Evolutionary conservation across 192 early-diverging fungal species (phyloP).

Genomic region (Gamsiella multidivaricata): DNA sequence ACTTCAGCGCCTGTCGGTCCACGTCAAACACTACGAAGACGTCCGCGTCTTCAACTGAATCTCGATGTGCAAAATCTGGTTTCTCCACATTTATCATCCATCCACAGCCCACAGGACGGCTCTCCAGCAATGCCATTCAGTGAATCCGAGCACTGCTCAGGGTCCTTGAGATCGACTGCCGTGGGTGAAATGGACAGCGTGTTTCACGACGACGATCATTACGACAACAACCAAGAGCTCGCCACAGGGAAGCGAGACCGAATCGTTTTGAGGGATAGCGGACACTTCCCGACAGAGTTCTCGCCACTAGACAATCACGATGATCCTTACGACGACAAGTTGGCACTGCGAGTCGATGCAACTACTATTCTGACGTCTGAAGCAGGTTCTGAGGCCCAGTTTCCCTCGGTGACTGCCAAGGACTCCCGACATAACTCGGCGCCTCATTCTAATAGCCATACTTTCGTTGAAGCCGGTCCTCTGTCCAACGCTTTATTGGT

Average conservation of each 20-base stretch:
- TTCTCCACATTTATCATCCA: no score
- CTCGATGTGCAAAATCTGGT: no score
- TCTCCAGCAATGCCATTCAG: not conserved
- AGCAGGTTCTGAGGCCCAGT: no score
- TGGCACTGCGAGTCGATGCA: no score
- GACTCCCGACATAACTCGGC: not conserved
- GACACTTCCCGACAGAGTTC: conserved; percentile 17
- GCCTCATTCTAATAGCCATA: not conserved
- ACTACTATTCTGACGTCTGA: no score
- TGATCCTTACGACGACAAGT: no score
- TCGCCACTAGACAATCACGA: not conserved
- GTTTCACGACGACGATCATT: no score
- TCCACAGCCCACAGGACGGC: not conserved
- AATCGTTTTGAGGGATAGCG: conserved; percentile 6
- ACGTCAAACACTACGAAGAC: conserved; percentile 3
- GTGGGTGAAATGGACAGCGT: no score
- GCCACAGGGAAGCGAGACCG: not conserved
- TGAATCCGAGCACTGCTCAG: not conserved
- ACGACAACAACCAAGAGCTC: not conserved
- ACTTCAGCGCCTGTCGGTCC: no score
- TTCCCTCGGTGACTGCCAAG: no score
- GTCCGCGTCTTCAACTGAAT: conserved; percentile 3
- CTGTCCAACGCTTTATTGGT: not conserved
- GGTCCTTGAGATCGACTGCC: no score
- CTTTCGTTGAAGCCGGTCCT: conserved; percentile 4